Evolutionary conservation across 2,329 filamentous ascomycete genomes (phyloP).

Genomic region (Cladosporium sp.): DNA sequence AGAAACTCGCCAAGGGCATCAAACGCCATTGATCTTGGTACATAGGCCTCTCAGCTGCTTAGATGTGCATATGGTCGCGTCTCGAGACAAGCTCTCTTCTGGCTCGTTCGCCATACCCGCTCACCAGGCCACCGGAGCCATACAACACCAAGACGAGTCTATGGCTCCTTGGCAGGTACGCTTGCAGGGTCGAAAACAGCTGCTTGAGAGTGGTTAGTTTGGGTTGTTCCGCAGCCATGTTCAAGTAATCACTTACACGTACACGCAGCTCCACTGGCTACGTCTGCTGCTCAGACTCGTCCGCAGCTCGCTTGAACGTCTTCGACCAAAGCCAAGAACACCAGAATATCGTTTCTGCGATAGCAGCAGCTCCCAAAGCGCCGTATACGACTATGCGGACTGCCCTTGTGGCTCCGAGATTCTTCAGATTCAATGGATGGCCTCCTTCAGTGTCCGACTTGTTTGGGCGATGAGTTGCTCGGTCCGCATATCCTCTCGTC

Average conservation of each 20-base stretch:
- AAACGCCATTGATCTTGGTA: not conserved
- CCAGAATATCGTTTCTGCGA: slow-evolving; percentile 5
- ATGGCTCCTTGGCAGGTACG: not conserved
- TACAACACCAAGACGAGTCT: not conserved
- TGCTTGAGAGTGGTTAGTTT: not conserved
- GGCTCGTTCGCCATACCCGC: not conserved
- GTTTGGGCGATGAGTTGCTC: not conserved
- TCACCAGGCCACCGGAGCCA: not conserved
- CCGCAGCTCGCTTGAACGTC: not conserved
- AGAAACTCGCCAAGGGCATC: not conserved
- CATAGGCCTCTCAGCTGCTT: not conserved
- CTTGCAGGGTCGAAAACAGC: not conserved
- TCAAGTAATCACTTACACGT: not conserved
- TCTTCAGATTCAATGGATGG: not conserved
- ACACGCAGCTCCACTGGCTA: not conserved
- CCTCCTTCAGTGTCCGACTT: not conserved
- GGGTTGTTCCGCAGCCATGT: not conserved
- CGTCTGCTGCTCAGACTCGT: not conserved
- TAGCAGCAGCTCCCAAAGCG: not conserved
- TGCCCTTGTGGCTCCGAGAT: not conserved
- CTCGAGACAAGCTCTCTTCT: not conserved
- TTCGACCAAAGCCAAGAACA: slow-evolving; percentile 7
- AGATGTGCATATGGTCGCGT: not conserved
- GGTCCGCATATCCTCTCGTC: not conserved
- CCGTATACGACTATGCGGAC: not conserved